Percentiles rank a stretch among this genome's conserved stretches.
phyloP scores from a whole-genome alignment of 371 early-diverging fungal genomes.

The Mucor mucedo region DNA sequence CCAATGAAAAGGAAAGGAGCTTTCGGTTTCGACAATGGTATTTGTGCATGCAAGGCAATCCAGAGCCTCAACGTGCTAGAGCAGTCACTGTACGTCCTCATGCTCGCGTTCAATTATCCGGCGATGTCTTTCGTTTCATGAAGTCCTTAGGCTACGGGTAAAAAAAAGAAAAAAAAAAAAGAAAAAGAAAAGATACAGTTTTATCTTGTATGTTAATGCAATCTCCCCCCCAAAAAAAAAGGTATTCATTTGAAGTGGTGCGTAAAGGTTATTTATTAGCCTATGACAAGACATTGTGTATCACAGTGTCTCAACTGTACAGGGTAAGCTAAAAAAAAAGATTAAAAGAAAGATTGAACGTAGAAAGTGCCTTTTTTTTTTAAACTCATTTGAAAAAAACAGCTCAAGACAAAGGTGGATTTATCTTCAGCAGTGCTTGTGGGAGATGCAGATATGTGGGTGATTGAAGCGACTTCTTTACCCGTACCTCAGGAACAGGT shows the following conservation, averaged over 20 bases:
- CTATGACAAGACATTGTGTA: slow-evolving; percentile 45
- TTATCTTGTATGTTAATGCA: not conserved
- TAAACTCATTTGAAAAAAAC: not conserved
- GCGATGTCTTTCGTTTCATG: slow-evolving; percentile 57
- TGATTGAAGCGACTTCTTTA: slow-evolving; percentile 49
- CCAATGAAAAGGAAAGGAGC: slow-evolving; percentile 44
- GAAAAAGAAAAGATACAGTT: slow-evolving; percentile 1
- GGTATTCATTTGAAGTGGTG: slow-evolving; percentile 56
- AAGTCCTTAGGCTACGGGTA: slow-evolving; percentile 53
- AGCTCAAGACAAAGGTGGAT: slow-evolving; percentile 33
- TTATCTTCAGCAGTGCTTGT: slow-evolving; percentile 36
- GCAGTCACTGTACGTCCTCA: slow-evolving; percentile 53
- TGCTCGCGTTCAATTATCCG: slow-evolving; percentile 48
- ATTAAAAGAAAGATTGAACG: not conserved
- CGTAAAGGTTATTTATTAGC: slow-evolving; percentile 48
- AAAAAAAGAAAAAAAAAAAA: slow-evolving; percentile 5
- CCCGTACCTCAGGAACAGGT: slow-evolving; percentile 55
- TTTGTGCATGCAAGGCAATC: slow-evolving; percentile 53
- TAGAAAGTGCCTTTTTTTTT: not conserved
- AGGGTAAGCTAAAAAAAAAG: slow-evolving; percentile 32
- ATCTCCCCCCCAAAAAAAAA: slow-evolving; percentile 8
- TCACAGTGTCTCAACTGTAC: slow-evolving; percentile 47
- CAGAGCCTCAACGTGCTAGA: slow-evolving; percentile 54
- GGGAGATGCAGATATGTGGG: slow-evolving; percentile 42
- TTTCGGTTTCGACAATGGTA: slow-evolving; percentile 54